These are phyloP conservation scores for Hypoxylon cercidicola DNA, from an alignment of 495 filamentous ascomycete species.

Conservation along the genomic window DNA sequence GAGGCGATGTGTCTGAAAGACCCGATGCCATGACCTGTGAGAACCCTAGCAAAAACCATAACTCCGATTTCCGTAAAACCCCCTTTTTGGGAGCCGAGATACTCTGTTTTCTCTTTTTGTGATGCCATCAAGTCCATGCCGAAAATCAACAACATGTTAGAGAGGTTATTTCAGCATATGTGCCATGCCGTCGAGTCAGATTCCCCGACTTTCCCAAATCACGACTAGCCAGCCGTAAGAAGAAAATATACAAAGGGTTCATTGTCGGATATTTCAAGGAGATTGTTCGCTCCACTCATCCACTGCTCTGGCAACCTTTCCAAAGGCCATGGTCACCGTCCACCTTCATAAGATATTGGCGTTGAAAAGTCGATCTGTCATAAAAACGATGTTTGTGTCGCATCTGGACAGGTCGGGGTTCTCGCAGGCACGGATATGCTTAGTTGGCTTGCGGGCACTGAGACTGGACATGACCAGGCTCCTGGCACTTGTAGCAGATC, in stretches of 20 bases:
- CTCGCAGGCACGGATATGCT: constrained; percentile 10
- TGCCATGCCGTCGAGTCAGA: constrained; percentile 26
- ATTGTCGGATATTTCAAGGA: constrained; percentile 33
- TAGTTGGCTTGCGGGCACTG: constrained; percentile 74
- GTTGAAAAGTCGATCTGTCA: constrained; percentile 10
- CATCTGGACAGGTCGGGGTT: constrained; percentile 23
- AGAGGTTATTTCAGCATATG: background rate
- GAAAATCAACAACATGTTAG: background rate
- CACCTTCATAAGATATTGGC: constrained; percentile 33
- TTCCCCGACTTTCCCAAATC: constrained; percentile 34
- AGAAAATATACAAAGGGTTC: constrained; percentile 42
- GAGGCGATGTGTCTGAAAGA: too few relatives aligned
- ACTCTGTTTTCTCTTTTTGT: too few relatives aligned
- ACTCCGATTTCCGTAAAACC: too few relatives aligned
- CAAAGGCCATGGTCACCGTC: constrained; percentile 31
- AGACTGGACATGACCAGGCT: constrained; percentile 94
- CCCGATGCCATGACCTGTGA: too few relatives aligned
- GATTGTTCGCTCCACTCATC: constrained; percentile 36
- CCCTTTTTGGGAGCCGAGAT: too few relatives aligned
- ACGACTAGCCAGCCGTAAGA: constrained; percentile 25
- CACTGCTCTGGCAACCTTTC: constrained; percentile 38
- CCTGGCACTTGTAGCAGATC: constrained; percentile 99
- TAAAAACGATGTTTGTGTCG: constrained; percentile 49
- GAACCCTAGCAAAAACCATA: too few relatives aligned
- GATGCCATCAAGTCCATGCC: background rate